Evolutionary conservation across 2,329 filamentous ascomycete species (phyloP), one percentile per base, ranked within the genome.

Genomic region (Arthrobotrys musiformis): DNA sequence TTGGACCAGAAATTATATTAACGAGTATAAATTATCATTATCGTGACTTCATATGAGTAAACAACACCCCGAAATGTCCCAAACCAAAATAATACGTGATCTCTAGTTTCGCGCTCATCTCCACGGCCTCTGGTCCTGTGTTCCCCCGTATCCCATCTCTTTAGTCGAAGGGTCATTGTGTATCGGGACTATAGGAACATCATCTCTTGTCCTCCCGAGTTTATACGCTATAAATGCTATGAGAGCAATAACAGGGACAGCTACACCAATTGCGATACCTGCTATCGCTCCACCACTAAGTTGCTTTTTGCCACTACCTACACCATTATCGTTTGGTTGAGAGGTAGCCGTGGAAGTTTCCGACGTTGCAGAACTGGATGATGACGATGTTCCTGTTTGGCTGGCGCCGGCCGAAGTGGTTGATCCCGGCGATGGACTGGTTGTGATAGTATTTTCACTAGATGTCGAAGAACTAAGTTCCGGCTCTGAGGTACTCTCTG

Each of bases 281-380:
- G 73, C 73, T 48, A 77, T 77, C 17, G 73, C 73, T 3, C 73
- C 73, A 5, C 66, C 61, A 24, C 66, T 62, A 5, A 77, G 42
- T 17, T 42, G n/a, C 1, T 11, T 28, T 4, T 24, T 48, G 15
- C 42, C 28, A 6, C 56, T 30, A 2, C 56, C 19, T 1, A 2
- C 44, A 6, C 44, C 40, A 24, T 33, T 33, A 26, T 33, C 22
- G 28, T 60, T 60, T 22, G 33, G 4, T n/a, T 44, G 19, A 1
- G 48, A 54, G n/a, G 56, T 69, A 9, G 56, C 35, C 15, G 50
- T 61, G 11, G 66, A n/a, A 7, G 6, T 28, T 13, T 17, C 48
- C 8, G 35, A 46, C 1, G 28, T 28, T 24, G 42, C 42, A 4
- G 60, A 56, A 0, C 22, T 15, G 0, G 37, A 7, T 19, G 52